phyloP scores from a whole-genome alignment of 2,329 filamentous ascomycete genomes.

The Neonectria faginata region DNA sequence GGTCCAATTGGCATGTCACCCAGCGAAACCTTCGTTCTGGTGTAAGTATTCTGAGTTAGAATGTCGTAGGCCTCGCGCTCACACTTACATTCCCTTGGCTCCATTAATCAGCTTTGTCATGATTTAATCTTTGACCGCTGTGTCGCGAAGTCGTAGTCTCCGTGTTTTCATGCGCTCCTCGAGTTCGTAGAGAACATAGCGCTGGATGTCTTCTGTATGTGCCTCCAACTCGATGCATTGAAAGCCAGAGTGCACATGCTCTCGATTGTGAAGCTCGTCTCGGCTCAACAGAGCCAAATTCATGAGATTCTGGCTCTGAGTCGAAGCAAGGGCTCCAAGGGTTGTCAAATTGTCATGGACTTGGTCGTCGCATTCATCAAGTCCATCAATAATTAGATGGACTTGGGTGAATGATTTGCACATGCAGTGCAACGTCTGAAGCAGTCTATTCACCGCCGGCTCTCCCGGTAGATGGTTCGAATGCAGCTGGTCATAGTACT shows the following conservation, averaged over 20 bases:
- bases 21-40: conserved; percentile 23
- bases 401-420: background rate
- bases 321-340: background rate
- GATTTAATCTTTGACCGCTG: conserved; percentile 14
- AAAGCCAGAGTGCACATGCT: background rate
- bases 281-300: conserved; percentile 23
- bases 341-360: background rate
- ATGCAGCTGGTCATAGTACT: conserved; percentile 9
- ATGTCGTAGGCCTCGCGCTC: no score
- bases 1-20: conserved; percentile 29
- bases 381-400: conserved; percentile 1
- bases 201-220: conserved; percentile 23
- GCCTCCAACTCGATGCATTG: conserved; percentile 23
- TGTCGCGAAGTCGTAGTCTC: background rate
- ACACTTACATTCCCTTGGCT: conserved; percentile 25
- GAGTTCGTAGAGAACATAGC: conserved; percentile 19
- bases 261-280: conserved; percentile 16
- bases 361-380: conserved; percentile 11
- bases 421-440: background rate
- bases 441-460: background rate
- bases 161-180: background rate
- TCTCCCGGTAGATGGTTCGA: background rate
- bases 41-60: no score
- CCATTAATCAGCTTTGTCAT: background rate
- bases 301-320: background rate